A percentile compares a stretch with the other conserved stretches of the same genome.
Evolutionary conservation across 805 yeast species (phyloP).

Genomic region (Cephaloascus albidus): DNA sequence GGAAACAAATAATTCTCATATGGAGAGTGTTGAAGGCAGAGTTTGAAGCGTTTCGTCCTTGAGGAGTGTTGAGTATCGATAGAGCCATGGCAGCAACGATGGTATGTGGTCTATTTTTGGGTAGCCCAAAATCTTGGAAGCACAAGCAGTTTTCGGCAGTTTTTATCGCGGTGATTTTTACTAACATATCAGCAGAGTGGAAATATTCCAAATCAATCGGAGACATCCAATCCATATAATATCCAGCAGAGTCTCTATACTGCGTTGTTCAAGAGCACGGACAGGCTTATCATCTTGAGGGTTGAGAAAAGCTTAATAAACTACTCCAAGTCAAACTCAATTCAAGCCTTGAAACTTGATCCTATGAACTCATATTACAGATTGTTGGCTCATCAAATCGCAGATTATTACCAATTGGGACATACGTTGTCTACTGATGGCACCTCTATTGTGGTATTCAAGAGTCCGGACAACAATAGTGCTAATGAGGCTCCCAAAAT

Average conservation of each 20-base stretch:
- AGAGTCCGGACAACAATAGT: slow-evolving; percentile 4
- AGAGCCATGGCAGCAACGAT: too few relatives aligned
- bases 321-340: slow-evolving; percentile 8
- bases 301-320: slow-evolving; percentile 12
- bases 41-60: too few relatives aligned
- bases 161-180: too few relatives aligned
- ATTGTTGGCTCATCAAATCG: slow-evolving; percentile 58
- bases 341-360: slow-evolving; percentile 26
- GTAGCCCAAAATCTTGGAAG: too few relatives aligned
- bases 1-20: too few relatives aligned
- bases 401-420: slow-evolving; percentile 54
- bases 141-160: too few relatives aligned
- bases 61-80: too few relatives aligned
- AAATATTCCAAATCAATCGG: slow-evolving; percentile 2
- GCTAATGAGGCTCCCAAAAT: background rate
- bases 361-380: slow-evolving; percentile 65
- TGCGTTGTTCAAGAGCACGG: slow-evolving; percentile 13
- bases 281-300: slow-evolving; percentile 10
- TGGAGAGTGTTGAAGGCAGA: too few relatives aligned
- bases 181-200: slow-evolving; percentile 1
- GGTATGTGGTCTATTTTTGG: too few relatives aligned
- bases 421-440: slow-evolving; percentile 48
- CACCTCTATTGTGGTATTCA: slow-evolving; percentile 32
- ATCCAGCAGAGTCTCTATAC: slow-evolving; percentile 1
- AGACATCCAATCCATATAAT: slow-evolving; percentile 1